Conservation (phyloP, 306 rosid species). For the Abrus pulchellus region DNA sequence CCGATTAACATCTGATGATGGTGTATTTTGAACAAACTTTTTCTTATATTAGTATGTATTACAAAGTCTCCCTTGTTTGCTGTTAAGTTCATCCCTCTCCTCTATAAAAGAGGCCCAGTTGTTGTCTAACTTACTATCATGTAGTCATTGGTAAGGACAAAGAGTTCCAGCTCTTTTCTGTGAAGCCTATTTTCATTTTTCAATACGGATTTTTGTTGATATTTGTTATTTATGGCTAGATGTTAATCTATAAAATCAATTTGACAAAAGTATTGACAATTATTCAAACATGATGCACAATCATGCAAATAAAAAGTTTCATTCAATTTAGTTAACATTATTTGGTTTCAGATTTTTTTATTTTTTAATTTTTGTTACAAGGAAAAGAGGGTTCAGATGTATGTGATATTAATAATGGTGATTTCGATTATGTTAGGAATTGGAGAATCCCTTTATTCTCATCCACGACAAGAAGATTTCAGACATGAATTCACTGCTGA, state of each 20-base stretch:
- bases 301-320: constrained; percentile 25
- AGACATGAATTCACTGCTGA: constrained; percentile 75
- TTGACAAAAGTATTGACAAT: constrained; percentile 27
- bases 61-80: not conserved
- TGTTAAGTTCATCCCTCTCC: constrained; percentile 15
- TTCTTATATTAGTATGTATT: constrained; percentile 11
- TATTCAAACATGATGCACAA: constrained; percentile 12
- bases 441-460: constrained; percentile 89
- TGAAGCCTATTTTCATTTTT: constrained; percentile 33
- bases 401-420: constrained; percentile 29
- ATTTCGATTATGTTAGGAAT: constrained; percentile 67
- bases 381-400: not conserved
- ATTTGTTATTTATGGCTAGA: constrained; percentile 30
- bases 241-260: constrained; percentile 33
- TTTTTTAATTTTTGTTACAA: no score
- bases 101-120: not conserved
- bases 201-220: not conserved
- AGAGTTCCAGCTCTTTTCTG: constrained; percentile 17
- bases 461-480: constrained; percentile 91
- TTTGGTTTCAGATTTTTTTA: constrained; percentile 1
- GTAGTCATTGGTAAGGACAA: constrained; percentile 14
- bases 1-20: constrained; percentile 20
- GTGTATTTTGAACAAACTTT: not conserved
- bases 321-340: constrained; percentile 17
- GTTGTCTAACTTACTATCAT: constrained; percentile 23